A percentile compares a stretch with the other conserved stretches of the same genome.
Conservation (phyloP, 2,329 filamentous ascomycete species). For the Calycina marina region DNA sequence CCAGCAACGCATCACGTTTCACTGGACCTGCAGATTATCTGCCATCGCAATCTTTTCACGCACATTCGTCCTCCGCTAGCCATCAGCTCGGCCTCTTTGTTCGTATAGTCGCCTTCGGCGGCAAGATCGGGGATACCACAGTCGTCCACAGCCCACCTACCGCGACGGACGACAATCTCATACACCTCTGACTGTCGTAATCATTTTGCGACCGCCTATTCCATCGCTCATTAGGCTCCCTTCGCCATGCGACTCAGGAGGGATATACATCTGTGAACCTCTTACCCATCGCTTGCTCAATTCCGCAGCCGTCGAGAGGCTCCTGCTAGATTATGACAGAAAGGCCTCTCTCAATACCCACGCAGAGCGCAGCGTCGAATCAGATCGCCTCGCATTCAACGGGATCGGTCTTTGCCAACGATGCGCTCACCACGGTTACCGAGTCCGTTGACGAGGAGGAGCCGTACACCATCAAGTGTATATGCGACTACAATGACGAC, state of each 20-base stretch:
- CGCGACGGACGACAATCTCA: constrained; percentile 18
- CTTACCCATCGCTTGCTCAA: constrained; percentile 20
- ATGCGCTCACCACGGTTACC: constrained; percentile 21
- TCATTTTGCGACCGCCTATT: constrained; percentile 18
- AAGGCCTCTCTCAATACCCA: constrained; percentile 22
- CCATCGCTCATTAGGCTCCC: constrained; percentile 22
- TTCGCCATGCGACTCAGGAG: constrained; percentile 27
- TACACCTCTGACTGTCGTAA: constrained; percentile 8
- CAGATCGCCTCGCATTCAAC: constrained; percentile 14
- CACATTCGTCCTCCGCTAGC: too few species aligned
- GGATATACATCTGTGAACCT: constrained; percentile 22
- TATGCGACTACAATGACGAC: constrained; percentile 85
- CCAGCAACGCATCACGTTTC: too few species aligned
- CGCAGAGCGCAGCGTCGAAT: constrained; percentile 22
- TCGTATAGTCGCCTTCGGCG: constrained; percentile 9
- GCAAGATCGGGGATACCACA: constrained; percentile 3
- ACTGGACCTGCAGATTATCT: too few species aligned
- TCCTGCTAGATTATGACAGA: constrained; percentile 26
- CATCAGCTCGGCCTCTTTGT: too few species aligned
- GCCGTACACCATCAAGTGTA: constrained; percentile 86
- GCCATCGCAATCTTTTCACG: too few species aligned
- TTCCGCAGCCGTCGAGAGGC: constrained; percentile 22
- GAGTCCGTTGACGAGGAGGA: constrained; percentile 57
- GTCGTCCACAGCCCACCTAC: constrained; percentile 4
- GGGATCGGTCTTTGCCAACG: constrained; percentile 9